These are phyloP conservation scores for Eucalyptus cloeziana DNA, from an alignment of 345 rosid species.

Conservation along the genomic window DNA sequence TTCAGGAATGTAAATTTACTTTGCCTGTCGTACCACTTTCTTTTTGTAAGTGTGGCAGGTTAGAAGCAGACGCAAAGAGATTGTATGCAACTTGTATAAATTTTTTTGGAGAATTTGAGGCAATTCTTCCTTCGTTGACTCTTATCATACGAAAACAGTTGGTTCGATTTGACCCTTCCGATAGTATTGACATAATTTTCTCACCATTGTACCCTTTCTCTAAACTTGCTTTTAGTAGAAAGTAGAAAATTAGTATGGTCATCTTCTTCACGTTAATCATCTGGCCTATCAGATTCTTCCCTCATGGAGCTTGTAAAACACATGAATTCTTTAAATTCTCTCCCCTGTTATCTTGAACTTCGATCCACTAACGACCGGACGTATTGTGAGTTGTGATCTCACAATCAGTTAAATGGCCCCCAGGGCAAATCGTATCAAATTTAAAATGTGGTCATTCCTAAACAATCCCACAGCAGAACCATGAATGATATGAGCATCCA, in stretches of 20 bases:
- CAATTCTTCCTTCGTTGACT: neutral
- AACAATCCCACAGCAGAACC: neutral
- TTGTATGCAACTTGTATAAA: neutral
- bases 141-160: neutral
- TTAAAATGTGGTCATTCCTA: neutral
- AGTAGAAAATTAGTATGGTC: neutral
- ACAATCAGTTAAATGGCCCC: neutral
- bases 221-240: neutral
- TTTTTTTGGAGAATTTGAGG: neutral
- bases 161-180: neutral
- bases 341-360: neutral
- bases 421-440: neutral
- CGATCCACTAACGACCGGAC: neutral
- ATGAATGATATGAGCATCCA: constrained; percentile 1
- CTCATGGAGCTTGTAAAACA: neutral
- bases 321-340: neutral
- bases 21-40: neutral
- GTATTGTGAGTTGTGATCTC: neutral
- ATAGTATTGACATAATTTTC: neutral
- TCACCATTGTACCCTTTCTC: neutral
- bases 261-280: neutral
- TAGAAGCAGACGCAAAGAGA: neutral
- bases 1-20: neutral
- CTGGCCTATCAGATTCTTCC: neutral
- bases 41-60: neutral